Evolutionary conservation across 2,329 filamentous ascomycete genomes (phyloP), one percentile per base, ranked within the genome.

Genomic region (Samsoniella hepiali): DNA sequence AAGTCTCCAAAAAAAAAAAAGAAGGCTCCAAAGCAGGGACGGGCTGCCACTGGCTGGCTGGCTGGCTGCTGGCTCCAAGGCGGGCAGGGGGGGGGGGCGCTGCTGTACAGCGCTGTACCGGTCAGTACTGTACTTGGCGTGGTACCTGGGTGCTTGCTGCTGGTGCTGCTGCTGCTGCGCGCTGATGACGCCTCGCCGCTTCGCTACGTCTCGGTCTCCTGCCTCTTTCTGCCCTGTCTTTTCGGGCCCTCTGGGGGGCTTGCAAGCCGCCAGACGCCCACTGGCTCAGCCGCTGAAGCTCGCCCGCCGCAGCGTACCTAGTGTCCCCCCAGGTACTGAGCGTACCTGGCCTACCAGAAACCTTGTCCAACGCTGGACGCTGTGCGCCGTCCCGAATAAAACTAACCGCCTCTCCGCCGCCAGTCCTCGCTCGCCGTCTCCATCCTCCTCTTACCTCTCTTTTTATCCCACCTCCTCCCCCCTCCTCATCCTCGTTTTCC

Each of bases 371-470:
- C 22, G 22, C 22, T 22, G 22, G 22, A 22, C 22, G 11, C 51
- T 36, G 32, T 22, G n/a, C 51, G 31, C 40, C 27, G 29, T 13
- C 44, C 31, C n/a, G 44, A 55, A 62, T 62, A 64, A 64, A 64
- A 64, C 63, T 64, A 64, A 55, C 50, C 49, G 49, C 32, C 54
- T 63, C 62, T 64, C 55, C 58, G 45, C 56, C 31, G 22, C 62
- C 56, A 58, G 32, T 64, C 57, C n/a, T 36, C 42, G 15, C 80
- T 78, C 78, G 75, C 79, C 77, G 79, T 75, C 76, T 79, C 76
- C 75, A 77, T 81, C 78, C 78, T 82, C 77, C 77, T 82, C 80
- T 78, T 79, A 80, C 80, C 74, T 79, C 79, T 81, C 70, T 73
- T 73, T 22, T 75, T 71, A 67, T 72, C 69, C 73, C 73, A 75